Conservation (phyloP, 2,329 filamentous ascomycete species). For the Fusarium devonianum region DNA sequence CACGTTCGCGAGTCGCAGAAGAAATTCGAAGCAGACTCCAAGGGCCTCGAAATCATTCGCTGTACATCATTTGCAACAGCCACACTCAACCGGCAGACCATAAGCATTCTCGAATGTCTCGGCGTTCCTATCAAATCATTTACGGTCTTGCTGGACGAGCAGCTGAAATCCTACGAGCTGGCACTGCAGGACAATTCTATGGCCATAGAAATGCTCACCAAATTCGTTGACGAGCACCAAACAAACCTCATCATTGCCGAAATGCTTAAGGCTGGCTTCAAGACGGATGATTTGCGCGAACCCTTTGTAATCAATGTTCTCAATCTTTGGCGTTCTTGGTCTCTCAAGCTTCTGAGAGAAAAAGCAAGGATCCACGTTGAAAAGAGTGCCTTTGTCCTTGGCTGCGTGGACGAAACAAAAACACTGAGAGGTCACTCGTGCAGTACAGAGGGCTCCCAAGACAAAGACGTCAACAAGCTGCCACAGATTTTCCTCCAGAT, state of each 20-base stretch:
- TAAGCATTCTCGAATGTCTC: conserved; percentile 80
- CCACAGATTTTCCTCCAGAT: conserved; percentile 93
- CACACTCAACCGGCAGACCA: conserved; percentile 88
- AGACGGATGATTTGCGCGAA: conserved; percentile 65
- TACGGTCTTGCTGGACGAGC: conserved; percentile 67
- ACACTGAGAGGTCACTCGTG: conserved; percentile 75
- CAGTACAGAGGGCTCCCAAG: conserved; percentile 49
- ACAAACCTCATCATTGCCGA: conserved; percentile 76
- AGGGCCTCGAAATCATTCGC: conserved; percentile 84
- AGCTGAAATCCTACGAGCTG: conserved; percentile 71
- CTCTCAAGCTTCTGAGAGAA: conserved; percentile 87
- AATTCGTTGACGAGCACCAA: conserved; percentile 85
- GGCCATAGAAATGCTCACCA: conserved; percentile 73
- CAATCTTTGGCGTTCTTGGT: conserved; percentile 87
- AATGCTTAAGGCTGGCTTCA: conserved; percentile 83
- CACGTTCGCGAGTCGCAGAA: conserved; percentile 84
- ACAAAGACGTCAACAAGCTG: conserved; percentile 60
- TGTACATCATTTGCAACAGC: conserved; percentile 79
- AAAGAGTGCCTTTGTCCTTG: conserved; percentile 85
- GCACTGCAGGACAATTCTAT: conserved; percentile 71
- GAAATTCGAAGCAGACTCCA: conserved; percentile 79
- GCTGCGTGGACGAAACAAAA: conserved; percentile 85
- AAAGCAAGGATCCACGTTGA: conserved; percentile 87
- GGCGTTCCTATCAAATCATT: conserved; percentile 76
- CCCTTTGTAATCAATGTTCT: conserved; percentile 84